Conservation (phyloP, 169 alveolate species). For the Plasmodium ovale region DNA sequence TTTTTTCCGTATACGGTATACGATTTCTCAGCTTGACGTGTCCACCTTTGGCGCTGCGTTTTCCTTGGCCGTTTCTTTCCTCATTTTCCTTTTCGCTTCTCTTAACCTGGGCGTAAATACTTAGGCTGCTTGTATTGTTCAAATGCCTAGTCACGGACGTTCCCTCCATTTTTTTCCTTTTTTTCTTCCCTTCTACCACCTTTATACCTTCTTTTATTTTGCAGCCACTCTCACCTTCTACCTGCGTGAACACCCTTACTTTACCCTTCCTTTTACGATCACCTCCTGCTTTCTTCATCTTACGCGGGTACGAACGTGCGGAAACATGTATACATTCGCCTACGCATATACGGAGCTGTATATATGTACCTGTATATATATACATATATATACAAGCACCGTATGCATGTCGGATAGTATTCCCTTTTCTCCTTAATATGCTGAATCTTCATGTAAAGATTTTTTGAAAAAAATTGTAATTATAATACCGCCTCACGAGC, state of each 20-base stretch:
- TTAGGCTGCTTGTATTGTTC: constrained; percentile 12
- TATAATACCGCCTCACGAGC: too few species aligned
- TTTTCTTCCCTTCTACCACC: constrained; percentile 2
- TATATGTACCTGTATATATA: not conserved
- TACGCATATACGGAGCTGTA: not conserved
- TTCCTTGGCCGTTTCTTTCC: not conserved
- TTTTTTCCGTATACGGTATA: not conserved
- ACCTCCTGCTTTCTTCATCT: not conserved
- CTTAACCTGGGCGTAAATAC: constrained; percentile 38
- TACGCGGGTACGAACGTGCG: not conserved
- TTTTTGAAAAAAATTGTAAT: not conserved
- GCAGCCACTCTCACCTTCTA: not conserved
- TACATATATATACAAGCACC: too few species aligned
- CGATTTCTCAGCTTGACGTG: not conserved
- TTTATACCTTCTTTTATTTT: not conserved
- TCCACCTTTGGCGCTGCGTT: not conserved
- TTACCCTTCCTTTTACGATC: not conserved
- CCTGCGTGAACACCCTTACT: not conserved
- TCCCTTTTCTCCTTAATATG: not conserved
- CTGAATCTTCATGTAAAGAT: not conserved
- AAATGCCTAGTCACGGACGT: constrained; percentile 17
- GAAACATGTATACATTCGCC: not conserved
- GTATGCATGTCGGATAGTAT: not conserved
- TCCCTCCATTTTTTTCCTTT: constrained; percentile 50
- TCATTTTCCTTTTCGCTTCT: constrained; percentile 3